These are phyloP conservation scores for Hypholoma sublateritium DNA, from an alignment of 768 basidiomycete genomes.

Conservation along the genomic window DNA sequence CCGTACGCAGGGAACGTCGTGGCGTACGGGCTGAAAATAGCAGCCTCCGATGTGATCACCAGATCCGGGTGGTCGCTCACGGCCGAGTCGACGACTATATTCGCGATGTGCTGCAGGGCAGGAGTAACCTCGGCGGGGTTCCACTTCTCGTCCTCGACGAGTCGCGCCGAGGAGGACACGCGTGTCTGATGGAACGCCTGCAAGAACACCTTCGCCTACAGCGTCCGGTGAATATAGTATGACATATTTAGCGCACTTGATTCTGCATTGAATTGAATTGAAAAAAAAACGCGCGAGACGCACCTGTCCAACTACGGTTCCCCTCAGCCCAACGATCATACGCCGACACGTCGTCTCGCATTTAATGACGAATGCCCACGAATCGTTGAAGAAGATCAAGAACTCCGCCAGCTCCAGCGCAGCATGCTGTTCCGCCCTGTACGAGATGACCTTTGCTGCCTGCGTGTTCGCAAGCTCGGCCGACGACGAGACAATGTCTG, in stretches of 20 bases:
- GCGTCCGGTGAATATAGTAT: conserved; percentile 3
- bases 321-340: conserved; percentile 93
- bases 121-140: conserved; percentile 71
- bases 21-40: conserved; percentile 23
- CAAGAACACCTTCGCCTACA: conserved; percentile 83
- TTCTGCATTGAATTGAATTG: background rate
- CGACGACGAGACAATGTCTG: conserved; percentile 75
- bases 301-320: conserved; percentile 82
- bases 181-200: conserved; percentile 82
- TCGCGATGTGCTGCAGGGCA: conserved; percentile 66
- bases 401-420: conserved; percentile 73
- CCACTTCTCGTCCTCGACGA: conserved; percentile 98
- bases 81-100: conserved; percentile 78
- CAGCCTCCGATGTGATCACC: conserved; percentile 31
- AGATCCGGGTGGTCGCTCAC: conserved; percentile 80
- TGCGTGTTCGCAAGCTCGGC: conserved; percentile 86
- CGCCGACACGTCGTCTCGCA: conserved; percentile 83
- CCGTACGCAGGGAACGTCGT: conserved; percentile 13
- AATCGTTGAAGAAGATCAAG: conserved; percentile 75
- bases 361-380: conserved; percentile 87
- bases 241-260: conserved; percentile 5
- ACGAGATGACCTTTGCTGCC: conserved; percentile 73
- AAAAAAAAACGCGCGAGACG: conserved; percentile 12
- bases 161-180: conserved; percentile 77
- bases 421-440: conserved; percentile 79